These are phyloP conservation scores for Martensiomyces pterosporus DNA, from an alignment of 192 early-diverging fungal genomes.

Conservation along the genomic window DNA sequence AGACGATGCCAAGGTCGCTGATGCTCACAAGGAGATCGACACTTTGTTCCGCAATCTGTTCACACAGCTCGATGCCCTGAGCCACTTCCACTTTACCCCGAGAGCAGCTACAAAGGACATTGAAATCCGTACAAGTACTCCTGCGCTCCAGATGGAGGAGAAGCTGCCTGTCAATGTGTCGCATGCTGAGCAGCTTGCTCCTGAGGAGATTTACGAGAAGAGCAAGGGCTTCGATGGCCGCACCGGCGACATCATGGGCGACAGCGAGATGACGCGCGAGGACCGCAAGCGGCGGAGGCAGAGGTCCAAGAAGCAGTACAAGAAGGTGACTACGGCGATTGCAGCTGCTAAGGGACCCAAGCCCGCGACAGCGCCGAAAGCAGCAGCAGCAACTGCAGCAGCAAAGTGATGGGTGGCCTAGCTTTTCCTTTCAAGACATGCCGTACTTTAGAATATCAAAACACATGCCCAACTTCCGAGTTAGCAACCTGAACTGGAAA, in stretches of 20 bases:
- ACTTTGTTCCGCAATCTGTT: slow-evolving; percentile 73
- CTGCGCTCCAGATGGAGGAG: slow-evolving; percentile 93
- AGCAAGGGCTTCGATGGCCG: slow-evolving; percentile 48
- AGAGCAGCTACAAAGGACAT: slow-evolving; percentile 76
- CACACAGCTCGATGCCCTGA: slow-evolving; percentile 83
- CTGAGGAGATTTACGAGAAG: slow-evolving; percentile 87
- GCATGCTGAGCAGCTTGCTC: slow-evolving; percentile 75
- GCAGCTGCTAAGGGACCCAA: slow-evolving; percentile 1
- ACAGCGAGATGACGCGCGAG: slow-evolving; percentile 70
- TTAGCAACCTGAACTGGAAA: too few species aligned
- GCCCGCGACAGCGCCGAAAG: neutral
- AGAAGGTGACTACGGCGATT: slow-evolving; percentile 49
- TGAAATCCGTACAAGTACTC: slow-evolving; percentile 68
- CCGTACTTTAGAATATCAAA: too few species aligned
- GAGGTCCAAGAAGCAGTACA: slow-evolving; percentile 63
- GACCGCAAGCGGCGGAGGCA: slow-evolving; percentile 72
- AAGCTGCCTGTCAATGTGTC: slow-evolving; percentile 84
- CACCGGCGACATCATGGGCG: slow-evolving; percentile 63
- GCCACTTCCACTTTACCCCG: slow-evolving; percentile 92
- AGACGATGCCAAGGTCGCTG: slow-evolving; percentile 73
- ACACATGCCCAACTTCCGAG: too few species aligned
- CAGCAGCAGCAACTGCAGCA: too few species aligned
- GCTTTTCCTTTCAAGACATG: too few species aligned
- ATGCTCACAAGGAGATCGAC: slow-evolving; percentile 80
- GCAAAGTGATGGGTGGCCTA: too few species aligned